Evolutionary conservation across 129 eudicot species (phyloP).

Genomic region (Oenanthe sinensis): DNA sequence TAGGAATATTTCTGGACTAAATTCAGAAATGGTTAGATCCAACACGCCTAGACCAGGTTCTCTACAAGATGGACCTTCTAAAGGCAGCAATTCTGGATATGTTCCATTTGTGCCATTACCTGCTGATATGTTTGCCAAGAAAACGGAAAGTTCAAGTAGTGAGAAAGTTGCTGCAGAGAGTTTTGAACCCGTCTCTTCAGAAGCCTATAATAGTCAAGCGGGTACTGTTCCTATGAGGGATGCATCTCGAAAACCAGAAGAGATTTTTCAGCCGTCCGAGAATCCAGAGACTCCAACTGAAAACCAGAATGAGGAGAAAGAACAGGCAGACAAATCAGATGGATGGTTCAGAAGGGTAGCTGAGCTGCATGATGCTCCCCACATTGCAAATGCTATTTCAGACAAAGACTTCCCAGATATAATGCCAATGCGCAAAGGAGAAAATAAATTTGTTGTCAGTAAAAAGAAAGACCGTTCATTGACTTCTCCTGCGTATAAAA

Average conservation of each 20-base stretch:
- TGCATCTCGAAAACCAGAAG: slow-evolving; percentile 9
- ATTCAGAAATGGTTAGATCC: not conserved
- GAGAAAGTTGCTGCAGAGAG: slow-evolving; percentile 9
- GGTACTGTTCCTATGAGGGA: not conserved
- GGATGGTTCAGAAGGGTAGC: slow-evolving; percentile 58
- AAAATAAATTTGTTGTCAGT: slow-evolving; percentile 62
- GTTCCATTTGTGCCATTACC: slow-evolving; percentile 55
- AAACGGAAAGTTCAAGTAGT: slow-evolving; percentile 17
- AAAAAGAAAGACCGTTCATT: slow-evolving; percentile 76
- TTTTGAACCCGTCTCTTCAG: slow-evolving; percentile 9
- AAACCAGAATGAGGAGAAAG: slow-evolving; percentile 16
- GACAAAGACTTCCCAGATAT: slow-evolving; percentile 77
- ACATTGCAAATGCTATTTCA: slow-evolving; percentile 29
- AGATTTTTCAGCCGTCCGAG: slow-evolving; percentile 16
- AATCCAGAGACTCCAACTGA: slow-evolving; percentile 13
- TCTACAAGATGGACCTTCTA: slow-evolving; percentile 11
- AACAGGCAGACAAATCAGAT: slow-evolving; percentile 41
- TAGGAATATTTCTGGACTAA: slow-evolving; percentile 8
- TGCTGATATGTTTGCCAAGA: slow-evolving; percentile 36
- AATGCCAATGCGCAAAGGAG: slow-evolving; percentile 84
- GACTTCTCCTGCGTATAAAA: slow-evolving; percentile 49
- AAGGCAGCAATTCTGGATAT: slow-evolving; percentile 26
- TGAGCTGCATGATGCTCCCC: slow-evolving; percentile 50
- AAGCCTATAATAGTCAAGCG: not conserved
- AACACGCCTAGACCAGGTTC: slow-evolving; percentile 10